Base-by-base conservation (phyloP, 2,329 filamentous ascomycete genomes). In the Fusarium avenaceum region DNA sequence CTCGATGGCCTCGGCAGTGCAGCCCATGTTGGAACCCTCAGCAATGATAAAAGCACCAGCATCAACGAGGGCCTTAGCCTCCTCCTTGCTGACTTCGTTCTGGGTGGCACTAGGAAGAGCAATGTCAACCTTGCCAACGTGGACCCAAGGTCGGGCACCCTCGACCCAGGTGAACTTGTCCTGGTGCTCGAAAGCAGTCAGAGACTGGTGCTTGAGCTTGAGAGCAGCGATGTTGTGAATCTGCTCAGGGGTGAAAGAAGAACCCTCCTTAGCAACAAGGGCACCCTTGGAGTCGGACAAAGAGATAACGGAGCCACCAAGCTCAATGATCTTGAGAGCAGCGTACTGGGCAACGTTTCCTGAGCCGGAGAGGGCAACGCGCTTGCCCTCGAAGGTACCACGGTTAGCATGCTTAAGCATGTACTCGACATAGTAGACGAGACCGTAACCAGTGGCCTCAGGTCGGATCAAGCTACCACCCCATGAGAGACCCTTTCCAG, bases 1-100 rank as follows among this genome's bases (percentile, higher is more conserved):
- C 76, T 97, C 92, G 76, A 99, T 97, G 72, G 95, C 95, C 71
- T 92, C 94, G 82, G 96, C 93, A 33, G 94, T 97, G 86, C 94
- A 97, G 70, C 96, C 96, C 96, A 99, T 98, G 89, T 98, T 98
- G 83, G 92, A 96, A 58, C 96, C 96, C 84, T 99, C 96, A 60
- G 96, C 96, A 72, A 98, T 90, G 85, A 93, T 96, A 79, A 90
- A 89, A 77, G 87, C 87, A 72, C 95, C 95, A 62, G 87, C 87
- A 49, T 86, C 86, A 62, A 97, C 88, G 44, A 98, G 88, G 19
- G 87, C 89, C 83, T 93, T 85, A 53, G 94, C 96, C 86, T 99
- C 96, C 75, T 96, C 93, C 78, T 90, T 89, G 77, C 88, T 94
- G 76, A 99, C 93, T 84, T 99, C 96, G 86, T 99, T 99, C 87